phyloP scores from a whole-genome alignment of 139 green algal genomes.

The Desmodesmus armatus region DNA sequence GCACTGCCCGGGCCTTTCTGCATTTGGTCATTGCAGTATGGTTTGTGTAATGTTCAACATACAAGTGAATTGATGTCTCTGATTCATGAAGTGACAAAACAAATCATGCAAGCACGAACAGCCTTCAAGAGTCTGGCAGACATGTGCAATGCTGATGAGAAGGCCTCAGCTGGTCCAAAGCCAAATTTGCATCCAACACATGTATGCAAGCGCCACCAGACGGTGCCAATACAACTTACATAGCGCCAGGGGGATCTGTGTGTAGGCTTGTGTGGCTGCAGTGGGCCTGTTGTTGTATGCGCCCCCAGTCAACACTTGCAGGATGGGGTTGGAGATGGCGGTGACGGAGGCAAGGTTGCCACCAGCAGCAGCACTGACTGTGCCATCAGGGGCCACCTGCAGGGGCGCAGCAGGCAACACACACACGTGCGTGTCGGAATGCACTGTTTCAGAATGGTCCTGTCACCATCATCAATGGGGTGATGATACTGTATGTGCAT shows the following conservation, averaged over 20 bases:
- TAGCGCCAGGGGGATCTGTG: slow-evolving; percentile 8
- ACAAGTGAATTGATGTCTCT: too few species aligned
- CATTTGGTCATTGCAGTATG: too few species aligned
- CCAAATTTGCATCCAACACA: background rate
- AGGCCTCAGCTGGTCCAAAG: too few species aligned
- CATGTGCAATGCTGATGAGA: background rate
- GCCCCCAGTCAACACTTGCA: background rate
- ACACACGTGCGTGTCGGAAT: too few species aligned
- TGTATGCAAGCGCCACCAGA: background rate
- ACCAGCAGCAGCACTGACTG: slow-evolving; percentile 9
- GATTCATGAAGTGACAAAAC: too few species aligned
- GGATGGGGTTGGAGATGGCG: slow-evolving; percentile 18
- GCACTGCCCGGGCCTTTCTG: too few species aligned
- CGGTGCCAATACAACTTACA: background rate
- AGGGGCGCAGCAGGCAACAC: too few species aligned
- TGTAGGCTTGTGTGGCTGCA: slow-evolving; percentile 23
- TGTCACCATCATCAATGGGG: too few species aligned
- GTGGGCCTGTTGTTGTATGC: slow-evolving; percentile 39
- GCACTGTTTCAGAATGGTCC: too few species aligned
- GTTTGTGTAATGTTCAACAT: too few species aligned
- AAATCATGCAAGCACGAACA: too few species aligned
- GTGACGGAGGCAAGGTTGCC: background rate
- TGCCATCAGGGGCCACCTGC: slow-evolving; percentile 25
- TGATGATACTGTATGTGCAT: too few species aligned
- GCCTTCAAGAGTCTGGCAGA: background rate